Evolutionary conservation across 164 flowering plant species (phyloP).

Genomic region (Magnolia changhungtana): DNA sequence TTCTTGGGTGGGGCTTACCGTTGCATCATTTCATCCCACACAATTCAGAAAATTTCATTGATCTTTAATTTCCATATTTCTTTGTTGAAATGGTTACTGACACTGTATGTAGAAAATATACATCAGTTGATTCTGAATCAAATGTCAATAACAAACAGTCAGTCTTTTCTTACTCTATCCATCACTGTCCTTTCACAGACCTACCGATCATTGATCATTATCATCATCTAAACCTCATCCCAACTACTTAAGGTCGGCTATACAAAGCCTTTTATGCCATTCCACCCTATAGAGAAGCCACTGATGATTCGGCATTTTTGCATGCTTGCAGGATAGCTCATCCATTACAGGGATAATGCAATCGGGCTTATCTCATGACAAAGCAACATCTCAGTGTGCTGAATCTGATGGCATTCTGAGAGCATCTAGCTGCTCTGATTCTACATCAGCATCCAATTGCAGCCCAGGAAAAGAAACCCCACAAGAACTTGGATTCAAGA

Average conservation of each 20-base stretch:
- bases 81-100: background rate
- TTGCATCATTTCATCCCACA: background rate
- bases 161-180: no score
- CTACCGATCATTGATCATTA: no score
- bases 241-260: no score
- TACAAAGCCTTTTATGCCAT: no score
- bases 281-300: no score
- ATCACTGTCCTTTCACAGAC: no score
- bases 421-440: constrained; percentile 59
- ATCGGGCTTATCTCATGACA: constrained; percentile 12
- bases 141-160: no score
- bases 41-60: background rate
- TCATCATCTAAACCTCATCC: no score
- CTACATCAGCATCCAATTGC: constrained; percentile 55
- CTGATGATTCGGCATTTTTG: background rate
- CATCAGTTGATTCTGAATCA: background rate
- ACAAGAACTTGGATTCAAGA: constrained; percentile 35
- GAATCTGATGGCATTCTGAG: constrained; percentile 36
- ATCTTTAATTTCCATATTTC: background rate
- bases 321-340: constrained; percentile 30
- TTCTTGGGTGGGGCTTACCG: no score
- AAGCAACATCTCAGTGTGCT: constrained; percentile 20
- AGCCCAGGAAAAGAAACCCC: constrained; percentile 69
- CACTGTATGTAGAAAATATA: background rate
- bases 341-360: background rate